A percentile compares a stretch with the other conserved stretches of the same genome.
These are phyloP conservation scores for Ustilago vetiveriae DNA, from an alignment of 1,284 basidiomycete genomes.

Conservation along the genomic window DNA sequence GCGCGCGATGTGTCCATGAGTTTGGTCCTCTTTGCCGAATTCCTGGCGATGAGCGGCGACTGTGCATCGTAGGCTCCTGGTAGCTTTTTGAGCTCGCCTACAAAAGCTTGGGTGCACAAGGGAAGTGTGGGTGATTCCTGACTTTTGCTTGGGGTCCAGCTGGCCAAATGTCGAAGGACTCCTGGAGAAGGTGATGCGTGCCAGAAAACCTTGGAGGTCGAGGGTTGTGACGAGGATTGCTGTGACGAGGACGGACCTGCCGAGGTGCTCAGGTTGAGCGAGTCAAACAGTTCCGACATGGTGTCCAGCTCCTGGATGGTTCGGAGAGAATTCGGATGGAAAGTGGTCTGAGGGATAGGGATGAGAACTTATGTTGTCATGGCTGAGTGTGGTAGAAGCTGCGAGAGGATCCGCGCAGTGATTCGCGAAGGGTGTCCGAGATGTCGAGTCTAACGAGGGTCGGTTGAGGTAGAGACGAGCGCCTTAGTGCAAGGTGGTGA, in stretches of 20 bases:
- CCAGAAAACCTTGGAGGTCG: constrained; percentile 47
- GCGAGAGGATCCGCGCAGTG: neutral
- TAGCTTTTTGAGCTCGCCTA: constrained; percentile 43
- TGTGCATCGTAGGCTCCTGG: constrained; percentile 24
- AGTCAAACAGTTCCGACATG: constrained; percentile 54
- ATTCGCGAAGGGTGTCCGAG: neutral
- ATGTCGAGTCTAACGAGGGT: neutral
- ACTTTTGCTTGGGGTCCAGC: constrained; percentile 33
- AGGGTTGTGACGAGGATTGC: constrained; percentile 44
- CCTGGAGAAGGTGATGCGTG: constrained; percentile 45
- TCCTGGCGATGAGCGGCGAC: constrained; percentile 29
- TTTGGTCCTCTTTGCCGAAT: constrained; percentile 33
- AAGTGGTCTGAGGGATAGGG: neutral
- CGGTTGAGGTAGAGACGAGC: too few relatives aligned
- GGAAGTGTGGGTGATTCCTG: constrained; percentile 42
- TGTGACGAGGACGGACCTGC: constrained; percentile 39
- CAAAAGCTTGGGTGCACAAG: constrained; percentile 46
- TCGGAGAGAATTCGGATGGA: neutral
- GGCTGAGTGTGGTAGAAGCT: constrained; percentile 1
- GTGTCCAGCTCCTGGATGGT: neutral
- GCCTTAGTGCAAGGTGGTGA: too few relatives aligned
- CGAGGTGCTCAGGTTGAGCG: constrained; percentile 38
- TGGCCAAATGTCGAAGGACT: constrained; percentile 26
- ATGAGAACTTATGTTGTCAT: constrained; percentile 22
- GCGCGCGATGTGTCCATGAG: constrained; percentile 1